Evolutionary conservation across 163 green algal species (phyloP), one percentile per base, ranked within the genome.

Genomic region (Coccomyxa subellipsoidea): DNA sequence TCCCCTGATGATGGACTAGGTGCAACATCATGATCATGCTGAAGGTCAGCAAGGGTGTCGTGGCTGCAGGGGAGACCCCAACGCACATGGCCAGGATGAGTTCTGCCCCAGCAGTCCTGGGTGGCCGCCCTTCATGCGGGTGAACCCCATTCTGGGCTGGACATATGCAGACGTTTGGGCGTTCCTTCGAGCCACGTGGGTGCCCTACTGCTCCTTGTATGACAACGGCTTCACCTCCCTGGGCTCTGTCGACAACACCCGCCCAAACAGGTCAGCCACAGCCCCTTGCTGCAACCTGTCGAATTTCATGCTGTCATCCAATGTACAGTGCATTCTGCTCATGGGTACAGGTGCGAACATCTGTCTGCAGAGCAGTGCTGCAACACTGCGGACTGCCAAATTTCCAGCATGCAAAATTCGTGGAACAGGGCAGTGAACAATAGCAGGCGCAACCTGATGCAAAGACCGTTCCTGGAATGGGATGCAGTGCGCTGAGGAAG

Each of bases 91-190:
- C 37, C 95, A 98, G 88, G 93, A 97, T 25, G 85, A 87, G 23
- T 99, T 98, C 87, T 97, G 92, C 71, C 95, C 96, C 32, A 95
- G 86, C 82, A 94, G 82, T 39, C 79, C 86, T 0, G 96, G 93
- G 76, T 99, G 96, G 96, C 96, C 96, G 29, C 83, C 94, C 72
- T 99, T 99, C 90, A 98, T 99, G 96, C 90, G 96, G 21, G 89
- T 99, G 40, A 99, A 99, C 88, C 96, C 96, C 47, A 95, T 99
- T 37, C 85, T 98, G 66, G 90, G 97, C 83, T 99, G 96, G 95
- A 92, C 80, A 25, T 99, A 98, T 87, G 83, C 90, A 54, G 94
- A 98, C 76, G 95, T 98, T 25, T 98, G 95, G 95, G 77, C 85
- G 25, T 97, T 97, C 86, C 88, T 98, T 35, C 81, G 83, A 8